Evolutionary conservation across 441 rosid genomes (phyloP), one percentile per base, ranked within the genome.

Genomic region (Biscutella laevigata): DNA sequence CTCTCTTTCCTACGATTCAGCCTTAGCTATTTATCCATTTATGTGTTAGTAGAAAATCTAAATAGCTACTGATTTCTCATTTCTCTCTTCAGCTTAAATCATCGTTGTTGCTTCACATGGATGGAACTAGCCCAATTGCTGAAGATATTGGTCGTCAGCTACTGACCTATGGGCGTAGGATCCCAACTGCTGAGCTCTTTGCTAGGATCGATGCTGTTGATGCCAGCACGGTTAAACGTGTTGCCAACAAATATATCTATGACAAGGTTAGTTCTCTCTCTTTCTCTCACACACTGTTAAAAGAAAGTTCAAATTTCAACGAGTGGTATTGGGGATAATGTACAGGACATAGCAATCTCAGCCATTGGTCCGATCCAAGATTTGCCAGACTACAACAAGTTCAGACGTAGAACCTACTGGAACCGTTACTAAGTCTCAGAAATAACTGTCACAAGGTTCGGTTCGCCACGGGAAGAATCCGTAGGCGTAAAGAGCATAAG

Each of bases 71-170:
- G 42, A 24, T 6, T 59, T 49, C 10, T 2, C 1, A 5, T 62
- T 14, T n/a, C n/a, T 35, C 6, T 65, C 10, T 74, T 67, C 81
- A 94, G 99, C 73, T 94, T 70, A 94, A 89, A 75, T 89, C 99
- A 6, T 83, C 96, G 27, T 57, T 94, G 74, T 72, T 94, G 71
- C 95, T 94, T 70, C 99, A 94, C 78, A 73, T 94, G 38, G 99
- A 94, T 76, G 99, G 99, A 74, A 79, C 91, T 12, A 94, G 97
- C 58, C 91, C 95, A 40, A 74, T 94, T 29, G 99, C 99, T 30
- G 99, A 94, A 69, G 99, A 94, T 71, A 94, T 94, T 50, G 97
- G 97, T 36, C 99, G 99, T 43, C 99, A 88, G 99, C 78, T 94
- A 2, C 88, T 94, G 21, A 89, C 97, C 15, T 88, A 88, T 57